phyloP scores from a whole-genome alignment of 306 rosid species.

The Vigna mungo region DNA sequence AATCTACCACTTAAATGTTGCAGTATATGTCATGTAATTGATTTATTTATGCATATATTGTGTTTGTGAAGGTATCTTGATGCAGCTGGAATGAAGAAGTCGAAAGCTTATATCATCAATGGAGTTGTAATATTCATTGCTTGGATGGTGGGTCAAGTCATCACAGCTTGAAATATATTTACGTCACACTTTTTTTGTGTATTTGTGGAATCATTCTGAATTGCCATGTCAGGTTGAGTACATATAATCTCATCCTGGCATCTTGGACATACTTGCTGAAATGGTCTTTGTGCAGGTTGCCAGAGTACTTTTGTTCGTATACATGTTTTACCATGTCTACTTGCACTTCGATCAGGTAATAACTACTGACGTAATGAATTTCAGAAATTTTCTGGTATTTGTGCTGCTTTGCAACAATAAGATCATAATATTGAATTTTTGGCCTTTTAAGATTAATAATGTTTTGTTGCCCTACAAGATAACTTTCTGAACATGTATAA shows the following conservation, averaged over 20 bases:
- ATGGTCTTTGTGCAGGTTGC: slow-evolving; percentile 76
- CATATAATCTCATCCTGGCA: not conserved
- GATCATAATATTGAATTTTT: slow-evolving; percentile 12
- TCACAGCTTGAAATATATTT: slow-evolving; percentile 34
- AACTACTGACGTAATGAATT: slow-evolving; percentile 19
- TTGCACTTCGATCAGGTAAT: slow-evolving; percentile 89
- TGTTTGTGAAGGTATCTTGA: slow-evolving; percentile 87
- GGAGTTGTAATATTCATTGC: slow-evolving; percentile 93
- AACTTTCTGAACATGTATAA: not conserved
- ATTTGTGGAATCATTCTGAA: slow-evolving; percentile 2
- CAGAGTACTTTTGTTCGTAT: slow-evolving; percentile 80
- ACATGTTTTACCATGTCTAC: slow-evolving; percentile 86
- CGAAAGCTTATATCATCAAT: slow-evolving; percentile 78
- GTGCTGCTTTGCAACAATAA: slow-evolving; percentile 19
- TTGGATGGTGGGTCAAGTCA: slow-evolving; percentile 79
- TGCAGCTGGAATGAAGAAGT: slow-evolving; percentile 86
- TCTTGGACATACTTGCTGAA: slow-evolving; percentile 36
- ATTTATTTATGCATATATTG: slow-evolving; percentile 38
- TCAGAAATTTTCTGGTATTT: slow-evolving; percentile 28
- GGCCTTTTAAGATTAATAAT: slow-evolving; percentile 13
- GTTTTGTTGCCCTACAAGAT: slow-evolving; percentile 18
- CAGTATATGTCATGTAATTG: not conserved
- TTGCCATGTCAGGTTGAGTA: slow-evolving; percentile 3
- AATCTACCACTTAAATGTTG: slow-evolving; percentile 37
- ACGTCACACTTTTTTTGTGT: not conserved